These are phyloP conservation scores for Sanghuangporus sanghuang DNA, from an alignment of 1,284 basidiomycete genomes.

Conservation along the genomic window DNA sequence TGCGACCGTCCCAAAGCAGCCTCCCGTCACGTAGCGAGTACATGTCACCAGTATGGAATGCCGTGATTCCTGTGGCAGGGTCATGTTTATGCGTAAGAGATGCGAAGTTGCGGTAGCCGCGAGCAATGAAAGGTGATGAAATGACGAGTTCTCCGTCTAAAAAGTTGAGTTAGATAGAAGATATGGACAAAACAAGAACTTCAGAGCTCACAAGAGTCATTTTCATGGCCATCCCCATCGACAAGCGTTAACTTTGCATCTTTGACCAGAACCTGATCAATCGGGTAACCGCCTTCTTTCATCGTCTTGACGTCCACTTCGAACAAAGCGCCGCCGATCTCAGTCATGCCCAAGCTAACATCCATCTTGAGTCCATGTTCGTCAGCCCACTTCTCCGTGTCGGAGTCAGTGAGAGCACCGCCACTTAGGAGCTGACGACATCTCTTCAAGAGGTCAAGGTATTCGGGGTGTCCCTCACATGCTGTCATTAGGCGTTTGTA, in stretches of 20 bases:
- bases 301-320: background rate
- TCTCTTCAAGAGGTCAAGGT: conserved; percentile 18
- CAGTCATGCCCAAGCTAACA: conserved; percentile 33
- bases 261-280: background rate
- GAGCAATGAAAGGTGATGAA: conserved; percentile 26
- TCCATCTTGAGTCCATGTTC: conserved; percentile 26
- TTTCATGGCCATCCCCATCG: conserved; percentile 6
- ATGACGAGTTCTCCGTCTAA: conserved; percentile 32
- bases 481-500: conserved; percentile 19
- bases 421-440: conserved; percentile 27
- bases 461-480: conserved; percentile 16
- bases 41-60: conserved; percentile 32
- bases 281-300: conserved; percentile 6
- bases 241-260: conserved; percentile 4
- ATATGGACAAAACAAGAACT: conserved; percentile 21
- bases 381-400: conserved; percentile 27
- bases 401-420: conserved; percentile 27
- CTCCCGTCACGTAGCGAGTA: conserved; percentile 23
- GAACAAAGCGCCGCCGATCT: conserved; percentile 26
- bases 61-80: conserved; percentile 23
- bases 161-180: conserved; percentile 10
- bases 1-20: conserved; percentile 30
- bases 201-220: conserved; percentile 8
- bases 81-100: conserved; percentile 25
- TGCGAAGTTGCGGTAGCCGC: conserved; percentile 27